Conservation (phyloP, 164 flowering plant genomes). For the Cinnamomum chago region DNA sequence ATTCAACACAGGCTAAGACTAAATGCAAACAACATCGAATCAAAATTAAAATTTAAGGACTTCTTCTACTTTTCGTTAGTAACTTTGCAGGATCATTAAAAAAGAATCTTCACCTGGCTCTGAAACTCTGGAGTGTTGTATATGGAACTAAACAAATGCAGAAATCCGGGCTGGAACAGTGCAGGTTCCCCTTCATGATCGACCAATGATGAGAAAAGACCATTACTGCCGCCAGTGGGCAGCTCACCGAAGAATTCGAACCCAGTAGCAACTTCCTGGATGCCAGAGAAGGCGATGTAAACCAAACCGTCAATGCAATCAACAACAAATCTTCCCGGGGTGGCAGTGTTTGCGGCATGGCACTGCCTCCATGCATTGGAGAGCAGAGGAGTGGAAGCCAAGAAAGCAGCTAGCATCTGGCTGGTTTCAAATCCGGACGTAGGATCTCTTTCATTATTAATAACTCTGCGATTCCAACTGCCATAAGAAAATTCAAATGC, state of each 20-base stretch:
- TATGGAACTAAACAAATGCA: slow-evolving; percentile 33
- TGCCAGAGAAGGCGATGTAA: slow-evolving; percentile 56
- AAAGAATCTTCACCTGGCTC: slow-evolving; percentile 35
- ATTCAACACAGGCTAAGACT: no score
- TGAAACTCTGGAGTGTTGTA: slow-evolving; percentile 24
- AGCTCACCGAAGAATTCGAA: slow-evolving; percentile 25
- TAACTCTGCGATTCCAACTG: no score
- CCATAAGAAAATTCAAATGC: not conserved
- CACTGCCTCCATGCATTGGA: slow-evolving; percentile 55
- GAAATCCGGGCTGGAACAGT: slow-evolving; percentile 48
- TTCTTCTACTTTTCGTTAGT: no score
- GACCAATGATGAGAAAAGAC: slow-evolving; percentile 26
- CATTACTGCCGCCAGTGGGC: slow-evolving; percentile 11
- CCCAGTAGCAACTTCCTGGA: slow-evolving; percentile 14
- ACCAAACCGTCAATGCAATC: slow-evolving; percentile 30
- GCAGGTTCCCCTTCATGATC: slow-evolving; percentile 22
- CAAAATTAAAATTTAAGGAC: no score
- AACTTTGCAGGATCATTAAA: no score
- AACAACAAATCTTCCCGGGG: slow-evolving; percentile 25
- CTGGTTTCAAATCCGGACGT: slow-evolving; percentile 61
- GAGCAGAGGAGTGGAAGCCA: slow-evolving; percentile 60
- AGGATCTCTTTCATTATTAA: not conserved
- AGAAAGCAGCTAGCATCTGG: slow-evolving; percentile 49
- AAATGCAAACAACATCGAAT: no score
- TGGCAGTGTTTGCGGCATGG: slow-evolving; percentile 35